Evolutionary conservation across 2,329 filamentous ascomycete genomes (phyloP), one percentile per base, ranked within the genome.

Genomic region (Penicillium nordicum): DNA sequence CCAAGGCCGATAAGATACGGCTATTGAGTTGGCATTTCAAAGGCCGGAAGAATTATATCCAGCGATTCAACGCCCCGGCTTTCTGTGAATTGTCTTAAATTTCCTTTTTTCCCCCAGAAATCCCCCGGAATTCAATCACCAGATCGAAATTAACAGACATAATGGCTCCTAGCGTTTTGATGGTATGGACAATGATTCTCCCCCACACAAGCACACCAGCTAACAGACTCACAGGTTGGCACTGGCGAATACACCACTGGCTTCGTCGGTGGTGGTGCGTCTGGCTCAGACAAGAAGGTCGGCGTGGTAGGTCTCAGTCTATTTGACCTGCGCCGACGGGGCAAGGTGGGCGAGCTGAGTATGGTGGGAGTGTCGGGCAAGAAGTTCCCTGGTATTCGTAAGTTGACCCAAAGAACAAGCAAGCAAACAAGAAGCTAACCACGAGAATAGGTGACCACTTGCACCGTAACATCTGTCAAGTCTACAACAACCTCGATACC

Each of bases 231-330:
- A 16, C 58, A 87, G 88, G 84, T 96, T 57, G 92, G 92, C 63
- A 96, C 92, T 11, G 93, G 92, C 69, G 92, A 97, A 82, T 97
- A 97, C 82, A 97, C 93, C 67, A 97, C 93, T 42, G 92, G 92
- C 56, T 97, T 94, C 67, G 92, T 96, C 55, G 91, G 90, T 56
- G 87, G 86, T 58, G 88, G 88, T 57, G 88, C 87, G 50, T 96
- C 91, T 4, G 87, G 84, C 11, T 96, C 91, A 48, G 93, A 97
- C 81, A 97, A 97, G 80, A 97, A 97, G 76, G 89, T 97, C 48
- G 92, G 93, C 57, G 93, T 97, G 10, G 92, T 97, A 18, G 92
- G 90, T 40, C 79, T 97, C 72, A 93, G 90, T 25, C 80, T 96
- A 64, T 96, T 96, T 74, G 92, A 96, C 73, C 81, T 97, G 63